Conservation (phyloP, 768 basidiomycete genomes). For the Leccinum pellstonianum region DNA sequence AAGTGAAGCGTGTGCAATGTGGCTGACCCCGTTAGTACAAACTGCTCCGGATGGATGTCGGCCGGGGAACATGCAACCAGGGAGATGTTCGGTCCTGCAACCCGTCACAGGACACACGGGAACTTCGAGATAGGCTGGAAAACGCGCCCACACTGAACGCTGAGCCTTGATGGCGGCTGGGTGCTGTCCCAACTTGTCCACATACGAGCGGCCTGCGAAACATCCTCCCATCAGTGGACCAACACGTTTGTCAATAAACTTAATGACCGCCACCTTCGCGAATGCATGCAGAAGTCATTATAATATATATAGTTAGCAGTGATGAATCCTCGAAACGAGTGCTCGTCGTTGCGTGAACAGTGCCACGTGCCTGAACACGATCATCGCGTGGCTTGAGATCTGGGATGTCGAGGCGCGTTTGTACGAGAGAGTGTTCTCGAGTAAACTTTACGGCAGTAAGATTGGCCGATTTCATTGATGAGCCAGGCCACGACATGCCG, state of each 20-base stretch:
- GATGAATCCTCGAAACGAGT: constrained; percentile 1
- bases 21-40: not conserved
- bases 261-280: constrained; percentile 17
- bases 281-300: constrained; percentile 4
- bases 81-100: not conserved
- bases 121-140: constrained; percentile 3
- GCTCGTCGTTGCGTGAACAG: not conserved
- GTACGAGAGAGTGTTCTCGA: not conserved
- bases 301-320: not conserved
- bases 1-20: not conserved
- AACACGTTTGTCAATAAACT: not conserved
- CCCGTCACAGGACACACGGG: constrained; percentile 3
- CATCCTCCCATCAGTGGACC: not conserved
- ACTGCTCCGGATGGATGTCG: not conserved
- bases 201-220: constrained; percentile 2
- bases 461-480: not conserved
- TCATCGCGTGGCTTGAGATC: constrained; percentile 5
- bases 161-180: not conserved
- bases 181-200: not conserved
- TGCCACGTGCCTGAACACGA: not conserved
- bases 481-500: not conserved
- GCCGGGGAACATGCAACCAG: not conserved
- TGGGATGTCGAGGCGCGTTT: constrained; percentile 6
- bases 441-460: not conserved
- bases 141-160: not conserved